These are phyloP conservation scores for Amaranthus cruentus DNA, from an alignment of 148 eudicot species.

Conservation along the genomic window DNA sequence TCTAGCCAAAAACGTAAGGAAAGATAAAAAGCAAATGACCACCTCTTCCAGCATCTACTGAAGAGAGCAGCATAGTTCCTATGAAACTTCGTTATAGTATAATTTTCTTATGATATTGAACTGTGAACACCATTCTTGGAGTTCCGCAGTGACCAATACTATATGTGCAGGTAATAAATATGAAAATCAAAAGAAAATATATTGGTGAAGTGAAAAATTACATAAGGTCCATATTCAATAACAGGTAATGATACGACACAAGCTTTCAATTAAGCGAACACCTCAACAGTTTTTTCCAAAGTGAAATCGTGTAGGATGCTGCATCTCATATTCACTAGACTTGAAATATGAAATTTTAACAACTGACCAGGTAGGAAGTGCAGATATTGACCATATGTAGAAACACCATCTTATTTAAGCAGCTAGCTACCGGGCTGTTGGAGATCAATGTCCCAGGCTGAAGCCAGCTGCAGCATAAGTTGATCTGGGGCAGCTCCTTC, in stretches of 20 bases:
- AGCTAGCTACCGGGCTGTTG: slow-evolving; percentile 54
- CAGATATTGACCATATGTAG: not conserved
- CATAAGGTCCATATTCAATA: slow-evolving; percentile 1
- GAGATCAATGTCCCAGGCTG: slow-evolving; percentile 83
- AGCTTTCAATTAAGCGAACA: not conserved
- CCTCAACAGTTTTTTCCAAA: slow-evolving; percentile 2
- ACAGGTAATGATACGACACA: not conserved
- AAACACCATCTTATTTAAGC: not conserved
- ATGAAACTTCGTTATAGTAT: not conserved
- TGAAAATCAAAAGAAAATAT: slow-evolving; percentile 16
- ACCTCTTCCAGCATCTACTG: not conserved
- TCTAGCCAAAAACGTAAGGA: not conserved
- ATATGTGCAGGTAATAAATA: slow-evolving; percentile 9
- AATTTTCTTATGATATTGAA: not conserved
- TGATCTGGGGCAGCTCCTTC: slow-evolving; percentile 87
- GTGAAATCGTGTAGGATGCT: slow-evolving; percentile 5
- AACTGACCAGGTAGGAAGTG: slow-evolving; percentile 19
- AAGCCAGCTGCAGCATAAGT: slow-evolving; percentile 76
- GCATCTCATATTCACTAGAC: slow-evolving; percentile 1
- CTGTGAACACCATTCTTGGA: slow-evolving; percentile 7
- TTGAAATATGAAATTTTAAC: not conserved
- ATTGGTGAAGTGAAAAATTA: not conserved
- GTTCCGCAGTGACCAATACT: not conserved
- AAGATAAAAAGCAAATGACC: not conserved
- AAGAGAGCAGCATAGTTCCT: not conserved